Evolutionary conservation across 805 yeast genomes (phyloP), one percentile per base, ranked within the genome.

Genomic region (Lachancea nothofagi): DNA sequence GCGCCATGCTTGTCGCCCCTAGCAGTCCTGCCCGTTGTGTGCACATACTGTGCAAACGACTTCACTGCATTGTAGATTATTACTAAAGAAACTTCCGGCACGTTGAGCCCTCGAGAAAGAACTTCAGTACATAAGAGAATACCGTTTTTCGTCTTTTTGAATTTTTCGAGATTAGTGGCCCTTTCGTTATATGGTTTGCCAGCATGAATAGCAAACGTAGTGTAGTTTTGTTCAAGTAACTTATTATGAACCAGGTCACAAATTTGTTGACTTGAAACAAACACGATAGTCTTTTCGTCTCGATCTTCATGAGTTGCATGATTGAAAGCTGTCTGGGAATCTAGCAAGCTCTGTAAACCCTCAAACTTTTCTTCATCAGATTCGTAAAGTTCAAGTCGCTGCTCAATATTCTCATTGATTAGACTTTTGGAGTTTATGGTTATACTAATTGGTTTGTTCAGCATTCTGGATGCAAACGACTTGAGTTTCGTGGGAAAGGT

Each of bases 11-110:
- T 71, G 0, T 93, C 93, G 1, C 97, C 97, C 44, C 98, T 70
- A 0, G 97, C 98, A 0, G 98, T 93, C 42, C 98, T 69, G 0
- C 98, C 98, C 1, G 89, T 95, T 7, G 97, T 73, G 63, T 93
- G 98, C 9, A 93, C 90, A 55, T 93, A 93, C 58, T 93, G 97
- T 46, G 95, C 97, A 71, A 88, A 72, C 44, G 89, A 95, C 47
- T 73, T 84, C 0, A 96, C 95, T 0, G 86, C 73, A 48, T 83
- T 88, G 52, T 73, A 84, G 64, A 93, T 84, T 5, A 93, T 67
- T 2, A 93, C 97, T 31, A 89, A 59, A 42, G 78, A 78, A 19
- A 90, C 72, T 17, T 80, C 82, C 38, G 87, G 83, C n/a, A 93
- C 96, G 62, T 93, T 97, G 18, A 93, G 66, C 0, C 98, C 98